Evolutionary conservation across 805 yeast genomes (phyloP), one percentile per base, ranked within the genome.

Genomic region (Kodamaea leandrae): DNA sequence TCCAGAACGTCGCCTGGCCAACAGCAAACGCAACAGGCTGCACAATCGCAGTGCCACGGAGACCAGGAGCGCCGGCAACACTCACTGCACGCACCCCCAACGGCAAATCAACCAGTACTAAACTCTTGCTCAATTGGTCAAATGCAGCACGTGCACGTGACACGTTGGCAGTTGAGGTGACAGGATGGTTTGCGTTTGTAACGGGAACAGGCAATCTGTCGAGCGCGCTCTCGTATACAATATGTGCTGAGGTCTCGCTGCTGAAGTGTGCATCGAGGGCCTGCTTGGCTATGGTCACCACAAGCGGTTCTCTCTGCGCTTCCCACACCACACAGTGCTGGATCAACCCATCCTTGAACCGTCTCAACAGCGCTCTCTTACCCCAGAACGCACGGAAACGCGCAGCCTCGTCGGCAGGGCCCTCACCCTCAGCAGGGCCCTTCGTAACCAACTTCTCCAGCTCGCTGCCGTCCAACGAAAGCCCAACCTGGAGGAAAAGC

Each of bases 301-400:
- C 78, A 4, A 88, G 72, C 1, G 93, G 83, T 42, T 78, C 82
- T 16, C 70, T 65, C 15, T 76, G 62, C 29, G 53, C 50, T 4
- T 77, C 67, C 98, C 98, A 93, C 21, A 89, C 83, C 42, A 93
- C 95, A 59, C 96, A 86, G 63, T 93, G 95, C 47, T 80, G 82
- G 45, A 93, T 89, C 3, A 83, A 72, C 27, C 97, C 97, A 63
- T 93, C 96, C 56, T 86, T 89, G 68, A 91, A 93, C 58, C 93
- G 79, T 69, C 99, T 80, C 42, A 93, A 71, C 10, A 93, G 86
- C 0, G 95, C 80, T 49, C 78, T 83, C 7, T 76, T 56, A 8
- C 97, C 97, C 99, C 99, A 93, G 57, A 93, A 90, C 4, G 77
- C 66, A 50, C 85, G 78, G 67, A 93, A 93, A 41, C 74, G 71